Percentiles rank a stretch among this genome's conserved stretches.
These are phyloP conservation scores for Dothideomycetes sp. DNA, from an alignment of 2,329 filamentous ascomycete genomes.

Conservation along the genomic window DNA sequence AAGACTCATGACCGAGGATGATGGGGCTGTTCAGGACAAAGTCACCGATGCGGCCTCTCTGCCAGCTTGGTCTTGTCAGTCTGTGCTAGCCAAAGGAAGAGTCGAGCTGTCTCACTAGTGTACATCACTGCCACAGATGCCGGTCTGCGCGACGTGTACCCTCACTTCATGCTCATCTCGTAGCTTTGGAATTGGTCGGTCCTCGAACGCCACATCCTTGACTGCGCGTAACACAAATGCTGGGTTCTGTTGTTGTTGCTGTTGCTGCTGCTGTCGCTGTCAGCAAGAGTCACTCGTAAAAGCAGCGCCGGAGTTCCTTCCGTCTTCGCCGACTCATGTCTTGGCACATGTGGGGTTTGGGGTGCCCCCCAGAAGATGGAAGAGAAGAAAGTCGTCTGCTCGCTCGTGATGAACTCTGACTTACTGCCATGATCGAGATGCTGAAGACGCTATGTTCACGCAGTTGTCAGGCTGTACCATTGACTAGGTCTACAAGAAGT, in stretches of 20 bases:
- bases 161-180: constrained; percentile 59
- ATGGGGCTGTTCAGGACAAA: constrained; percentile 50
- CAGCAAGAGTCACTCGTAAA: no score
- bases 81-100: neutral
- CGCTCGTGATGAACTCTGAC: no score
- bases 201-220: constrained; percentile 61
- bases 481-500: no score
- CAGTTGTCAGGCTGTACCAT: no score
- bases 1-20: constrained; percentile 40
- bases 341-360: no score
- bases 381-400: no score
- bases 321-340: no score
- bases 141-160: constrained; percentile 70
- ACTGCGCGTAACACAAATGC: constrained; percentile 73
- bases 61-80: constrained; percentile 37
- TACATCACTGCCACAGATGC: constrained; percentile 78
- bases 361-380: no score
- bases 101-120: neutral
- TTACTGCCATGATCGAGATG: no score
- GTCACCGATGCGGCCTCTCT: constrained; percentile 51
- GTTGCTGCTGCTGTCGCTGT: no score
- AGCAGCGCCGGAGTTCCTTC: no score
- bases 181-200: constrained; percentile 62
- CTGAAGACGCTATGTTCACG: no score
- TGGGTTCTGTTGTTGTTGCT: constrained; percentile 52